Conservation (phyloP, 2,329 filamentous ascomycete species). For the Aspergillus flavus region DNA sequence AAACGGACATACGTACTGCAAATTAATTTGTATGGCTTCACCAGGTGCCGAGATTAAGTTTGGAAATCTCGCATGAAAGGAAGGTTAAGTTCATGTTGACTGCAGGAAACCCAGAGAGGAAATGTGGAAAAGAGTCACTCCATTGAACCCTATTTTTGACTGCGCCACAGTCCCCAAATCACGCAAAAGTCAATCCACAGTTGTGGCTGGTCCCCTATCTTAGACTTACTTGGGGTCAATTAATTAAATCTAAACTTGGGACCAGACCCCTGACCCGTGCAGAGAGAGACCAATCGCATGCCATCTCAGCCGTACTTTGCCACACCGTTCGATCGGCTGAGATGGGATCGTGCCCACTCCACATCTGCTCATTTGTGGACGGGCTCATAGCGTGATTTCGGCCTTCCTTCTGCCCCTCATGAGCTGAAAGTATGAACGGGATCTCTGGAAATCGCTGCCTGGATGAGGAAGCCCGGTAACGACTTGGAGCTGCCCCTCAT, state of each 20-base stretch:
- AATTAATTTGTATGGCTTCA: background rate
- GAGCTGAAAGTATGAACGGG: background rate
- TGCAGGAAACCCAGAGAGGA: background rate
- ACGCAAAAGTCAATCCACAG: too few relatives aligned
- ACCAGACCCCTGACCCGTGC: background rate
- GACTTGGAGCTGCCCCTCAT: background rate
- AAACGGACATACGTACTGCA: background rate
- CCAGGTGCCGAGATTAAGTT: background rate
- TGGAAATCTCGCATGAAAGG: background rate
- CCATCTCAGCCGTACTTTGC: background rate
- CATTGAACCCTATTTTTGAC: background rate
- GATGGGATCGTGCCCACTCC: background rate
- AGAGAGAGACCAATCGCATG: background rate
- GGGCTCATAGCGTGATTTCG: background rate
- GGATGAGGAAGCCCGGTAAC: background rate
- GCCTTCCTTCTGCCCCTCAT: background rate
- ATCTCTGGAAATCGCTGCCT: background rate
- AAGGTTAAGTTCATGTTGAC: background rate
- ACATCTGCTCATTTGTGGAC: background rate
- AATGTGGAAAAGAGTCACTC: background rate
- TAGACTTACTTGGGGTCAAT: too few relatives aligned
- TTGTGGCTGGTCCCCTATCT: too few relatives aligned
- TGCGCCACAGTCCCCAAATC: background rate
- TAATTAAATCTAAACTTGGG: background rate
- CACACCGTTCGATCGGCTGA: conserved; percentile 1